Base-by-base conservation (phyloP, 1,284 basidiomycete genomes). In the Rhodotorula sp. region DNA sequence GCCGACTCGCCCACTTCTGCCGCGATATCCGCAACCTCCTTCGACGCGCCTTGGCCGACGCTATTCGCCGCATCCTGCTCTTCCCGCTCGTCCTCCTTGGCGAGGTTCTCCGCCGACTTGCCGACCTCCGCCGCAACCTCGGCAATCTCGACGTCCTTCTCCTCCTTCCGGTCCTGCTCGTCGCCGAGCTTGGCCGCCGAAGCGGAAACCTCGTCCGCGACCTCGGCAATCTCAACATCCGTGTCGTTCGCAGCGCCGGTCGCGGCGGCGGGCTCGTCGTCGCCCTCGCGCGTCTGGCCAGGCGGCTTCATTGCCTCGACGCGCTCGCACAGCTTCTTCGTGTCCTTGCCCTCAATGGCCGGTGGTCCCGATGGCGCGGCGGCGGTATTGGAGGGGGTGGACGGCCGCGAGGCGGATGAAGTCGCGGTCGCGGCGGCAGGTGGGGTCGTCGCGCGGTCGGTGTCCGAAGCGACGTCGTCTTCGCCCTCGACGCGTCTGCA, bases 61-160 rank as follows among this genome's bases (percentile, higher is more conserved):
- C 36, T 36, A 21, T 55, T 51, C 48, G 36, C n/a, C 21, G 50
- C 44, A 25, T 50, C 63, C 51, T 51, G 44, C 25, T 50, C 34
- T 25, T 50, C 32, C 19, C 48, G 61, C 48, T 58, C 61, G 36
- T 75, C 69, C 34, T 48, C 55, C 51, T 65, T 29, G 4, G 48
- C 69, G 8, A 70, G 34, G 7, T 46, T 19, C 56, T 63, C 56
- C 12, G 70, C 67, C 41, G 68, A 67, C 56, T 69, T 36, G 41
- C 61, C 55, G 21, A 76, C 74, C 50, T 74, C 72, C 4, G 64
- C 67, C 39, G 74, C 74, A 17, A 70, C 72, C 34, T 74, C 69
- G 5, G 74, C 72, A 17, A 75, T 69, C 58, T 75, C 64, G n/a
- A 58, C 57, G 41, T 71, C 74, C 56, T 61, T 56, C 4, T 51